Evolutionary conservation across 1,139 yeast genomes (phyloP), one percentile per base, ranked within the genome.

Genomic region (Taiozyma sp.): DNA sequence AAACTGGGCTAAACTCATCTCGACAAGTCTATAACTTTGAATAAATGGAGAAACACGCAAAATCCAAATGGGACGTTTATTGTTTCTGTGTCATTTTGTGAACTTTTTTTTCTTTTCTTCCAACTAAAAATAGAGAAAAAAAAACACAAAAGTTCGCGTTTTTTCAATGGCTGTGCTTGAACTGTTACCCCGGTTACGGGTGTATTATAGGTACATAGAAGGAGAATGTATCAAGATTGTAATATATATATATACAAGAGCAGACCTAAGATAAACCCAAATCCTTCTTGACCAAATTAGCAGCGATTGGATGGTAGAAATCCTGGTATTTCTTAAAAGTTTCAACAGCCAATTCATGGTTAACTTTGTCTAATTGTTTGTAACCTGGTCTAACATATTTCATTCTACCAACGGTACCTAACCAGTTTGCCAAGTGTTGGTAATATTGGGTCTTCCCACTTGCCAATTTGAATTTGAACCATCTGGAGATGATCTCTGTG

Each of bases 321-420:
- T 65, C 62, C 64, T 82, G 80, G 64, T 75, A 77, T 63, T 75
- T 75, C 44, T 70, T 71, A 70, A 87, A 90, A 21, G 89, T 87
- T 4, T 66, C 66, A 24, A 84, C 62, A 0, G 97, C 97, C 58
- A 83, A 71, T 13, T 75, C 70, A 47, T 79, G 80, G 65, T 88
- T 87, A 28, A 85, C 91, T 24, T 71, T 64, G 64, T 81, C 77
- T 54, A 90, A 73, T 55, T 82, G 70, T 41, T 80, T 76, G 70
- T 80, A 89, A 2, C 95, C 90, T 28, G 97, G 96, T 67, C 97
- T 79, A 41, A 88, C 96, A 65, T 83, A 90, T 73, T 90, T 90
- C 97, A 90, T 90, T 73, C 97, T 80, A 24, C 97, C 97, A 29
- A 89, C 95, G 3, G 93, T 83, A 9, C 95, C 95, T 51, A 90